A percentile compares a stretch with the other conserved stretches of the same genome.
phyloP scores from a whole-genome alignment of 2,329 filamentous ascomycete species.

The Fusarium temperatum region DNA sequence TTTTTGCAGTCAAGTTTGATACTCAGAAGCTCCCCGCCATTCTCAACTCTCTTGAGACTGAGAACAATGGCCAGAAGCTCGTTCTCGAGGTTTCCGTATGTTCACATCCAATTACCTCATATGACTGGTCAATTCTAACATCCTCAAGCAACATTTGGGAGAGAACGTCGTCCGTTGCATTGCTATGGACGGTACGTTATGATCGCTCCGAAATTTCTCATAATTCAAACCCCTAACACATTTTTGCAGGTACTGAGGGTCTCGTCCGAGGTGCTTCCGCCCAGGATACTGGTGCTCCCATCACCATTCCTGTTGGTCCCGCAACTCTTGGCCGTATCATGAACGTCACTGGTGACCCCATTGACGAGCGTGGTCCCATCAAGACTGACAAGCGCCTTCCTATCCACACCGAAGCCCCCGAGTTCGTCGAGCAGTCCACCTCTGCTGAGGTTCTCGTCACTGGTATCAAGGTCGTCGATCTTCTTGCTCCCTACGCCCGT shows the following conservation, averaged over 20 bases:
- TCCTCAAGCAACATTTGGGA: conserved; percentile 92
- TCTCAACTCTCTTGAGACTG: conserved; percentile 93
- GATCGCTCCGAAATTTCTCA: conserved; percentile 30
- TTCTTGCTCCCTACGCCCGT: conserved; percentile 98
- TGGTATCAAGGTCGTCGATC: conserved; percentile 99
- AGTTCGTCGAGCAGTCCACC: conserved; percentile 95
- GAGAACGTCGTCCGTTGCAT: conserved; percentile 99
- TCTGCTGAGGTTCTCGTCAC: conserved; percentile 96
- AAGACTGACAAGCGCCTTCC: conserved; percentile 87
- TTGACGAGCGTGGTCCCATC: conserved; percentile 98
- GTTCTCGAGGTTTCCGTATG: conserved; percentile 95
- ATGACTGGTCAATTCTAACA: conserved; percentile 48
- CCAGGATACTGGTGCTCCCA: conserved; percentile 90
- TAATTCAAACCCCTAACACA: conserved; percentile 14
- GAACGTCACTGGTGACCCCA: conserved; percentile 99
- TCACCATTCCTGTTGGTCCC: conserved; percentile 94
- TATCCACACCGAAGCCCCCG: conserved; percentile 93
- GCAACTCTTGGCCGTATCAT: conserved; percentile 98
- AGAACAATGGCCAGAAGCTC: conserved; percentile 93
- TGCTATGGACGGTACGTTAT: conserved; percentile 96
- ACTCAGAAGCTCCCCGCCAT: conserved; percentile 92
- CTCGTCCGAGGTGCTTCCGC: conserved; percentile 91
- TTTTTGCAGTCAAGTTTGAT: conserved; percentile 89
- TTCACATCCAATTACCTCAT: conserved; percentile 24
- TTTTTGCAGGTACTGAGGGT: conserved; percentile 89